Evolutionary conservation across 2,329 filamentous ascomycete species (phyloP), one percentile per base, ranked within the genome.

Genomic region (Aureobasidium pullulans): DNA sequence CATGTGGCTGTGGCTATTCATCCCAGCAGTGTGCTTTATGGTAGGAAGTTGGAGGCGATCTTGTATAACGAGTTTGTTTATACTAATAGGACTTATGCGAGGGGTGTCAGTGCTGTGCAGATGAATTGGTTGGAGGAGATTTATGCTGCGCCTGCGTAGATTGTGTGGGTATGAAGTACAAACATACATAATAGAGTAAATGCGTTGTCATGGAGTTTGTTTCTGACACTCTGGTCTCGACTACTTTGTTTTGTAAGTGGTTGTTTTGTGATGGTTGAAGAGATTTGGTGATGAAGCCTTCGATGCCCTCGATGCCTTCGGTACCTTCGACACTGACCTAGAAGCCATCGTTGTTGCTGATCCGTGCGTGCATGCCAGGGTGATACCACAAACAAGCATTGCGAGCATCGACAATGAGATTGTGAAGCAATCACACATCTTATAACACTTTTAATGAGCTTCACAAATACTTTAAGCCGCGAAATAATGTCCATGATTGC

Each of bases 51-150:
- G 6, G 83, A 85, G 70, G 84, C 81, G 2, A 83, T 87, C 57
- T 75, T 86, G 68, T 87, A 84, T 66, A 84, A 81, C 61, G 84
- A 86, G 68, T 85, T 84, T 69, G 82, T 86, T 2, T 87, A 83
- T 66, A 87, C 84, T 19, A 85, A 80, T 44, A 81, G 81, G 64
- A 81, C 81, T 57, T 87, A 85, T 73, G 84, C 82, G 13, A 75
- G 82, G 50, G 79, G 81, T 3, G 84, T 86, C 7, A 85, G 82
- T 69, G 81, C 80, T 0, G 80, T 86, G 56, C 80, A 85, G 72
- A 73, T 85, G 74, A 76, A 80, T 62, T 86, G 84, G 84, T 74
- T 86, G 28, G 79, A 77, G 23, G 80, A 84, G 61, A 76, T 79
- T 23, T 64, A 76, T 9, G 59, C 57, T 13, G 54, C 43, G n/a